Evolutionary conservation across 179 eudicot species (phyloP), one percentile per base, ranked within the genome.

Genomic region (Monotropa hypopitys): DNA sequence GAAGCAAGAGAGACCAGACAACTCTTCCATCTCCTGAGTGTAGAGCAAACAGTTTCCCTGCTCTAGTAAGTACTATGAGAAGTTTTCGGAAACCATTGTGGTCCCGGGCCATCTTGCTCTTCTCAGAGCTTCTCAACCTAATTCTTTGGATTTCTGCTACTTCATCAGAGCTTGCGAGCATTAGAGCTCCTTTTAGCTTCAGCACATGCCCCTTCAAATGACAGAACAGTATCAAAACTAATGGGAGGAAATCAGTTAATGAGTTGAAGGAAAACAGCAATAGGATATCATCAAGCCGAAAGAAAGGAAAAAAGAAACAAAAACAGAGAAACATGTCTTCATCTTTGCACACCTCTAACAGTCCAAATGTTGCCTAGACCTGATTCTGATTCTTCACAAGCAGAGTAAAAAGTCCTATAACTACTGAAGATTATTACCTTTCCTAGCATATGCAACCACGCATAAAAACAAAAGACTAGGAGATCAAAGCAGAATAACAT

Each of bases 21-120:
- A 96, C 84, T 68, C 89, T 87, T 23, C 99, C 99, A 85, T 96
- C 99, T 78, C 99, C 99, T 38, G 94, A 87, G 88, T 96, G 99
- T 86, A 96, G 82, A 28, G 98, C 98, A 78, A 80, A 89, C 77
- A 96, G 84, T 84, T 96, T 96, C 70, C 98, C 94, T 0, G 96
- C 88, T 86, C 86, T 90, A 32, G 98, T 90, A 61, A 96, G 92
- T 62, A 94, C 97, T 78, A 96, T 84, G 54, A 96, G 89, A 79
- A 96, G 86, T 81, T 90, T 96, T 72, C 99, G 85, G 73, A 96
- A 96, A 80, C 99, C 99, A 81, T 96, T 96, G 84, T 89, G 99
- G 78, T 96, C 99, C 73, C 99, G 89, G 46, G 96, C 89, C 91
- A 96, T 84, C 82, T 96, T 96, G 86, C 94, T 96, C 83, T 91